These are phyloP conservation scores for Leccinum olivaceoglutinosum DNA, from an alignment of 1,284 basidiomycete genomes.

Conservation along the genomic window DNA sequence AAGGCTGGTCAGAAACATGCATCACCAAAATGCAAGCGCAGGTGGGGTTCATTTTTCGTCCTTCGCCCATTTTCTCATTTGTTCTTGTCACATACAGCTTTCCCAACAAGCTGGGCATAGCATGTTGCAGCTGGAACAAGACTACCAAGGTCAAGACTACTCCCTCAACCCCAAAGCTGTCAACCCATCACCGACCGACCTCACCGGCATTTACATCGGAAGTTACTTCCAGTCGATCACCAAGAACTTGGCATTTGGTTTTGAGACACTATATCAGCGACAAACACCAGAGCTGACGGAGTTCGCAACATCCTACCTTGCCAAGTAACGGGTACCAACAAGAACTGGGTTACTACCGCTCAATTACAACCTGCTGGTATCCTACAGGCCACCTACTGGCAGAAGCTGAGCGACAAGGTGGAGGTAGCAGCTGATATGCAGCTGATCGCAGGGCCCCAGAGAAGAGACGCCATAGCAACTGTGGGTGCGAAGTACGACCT, in stretches of 20 bases:
- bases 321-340: slow-evolving; percentile 76
- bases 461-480: slow-evolving; percentile 89
- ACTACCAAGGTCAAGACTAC: slow-evolving; percentile 88
- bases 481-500: slow-evolving; percentile 97
- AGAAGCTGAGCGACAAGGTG: slow-evolving; percentile 93
- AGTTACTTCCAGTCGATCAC: slow-evolving; percentile 96
- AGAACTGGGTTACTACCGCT: slow-evolving; percentile 90
- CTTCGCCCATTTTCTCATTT: slow-evolving; percentile 14
- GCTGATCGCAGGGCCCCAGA: slow-evolving; percentile 69
- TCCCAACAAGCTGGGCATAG: slow-evolving; percentile 73
- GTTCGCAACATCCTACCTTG: slow-evolving; percentile 78
- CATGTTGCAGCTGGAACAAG: slow-evolving; percentile 93
- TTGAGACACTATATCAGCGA: slow-evolving; percentile 86
- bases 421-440: slow-evolving; percentile 96
- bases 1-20: slow-evolving; percentile 78
- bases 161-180: slow-evolving; percentile 85
- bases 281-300: slow-evolving; percentile 74
- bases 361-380: slow-evolving; percentile 87
- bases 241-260: slow-evolving; percentile 84
- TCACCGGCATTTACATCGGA: slow-evolving; percentile 92
- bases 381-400: slow-evolving; percentile 94
- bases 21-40: slow-evolving; percentile 89
- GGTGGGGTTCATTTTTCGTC: slow-evolving; percentile 41
- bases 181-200: slow-evolving; percentile 87
- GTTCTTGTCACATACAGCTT: slow-evolving; percentile 36